Percentiles rank a stretch among this genome's conserved stretches.
These are phyloP conservation scores for Psilocybe azurescens DNA, from an alignment of 768 basidiomycete genomes.

Conservation along the genomic window DNA sequence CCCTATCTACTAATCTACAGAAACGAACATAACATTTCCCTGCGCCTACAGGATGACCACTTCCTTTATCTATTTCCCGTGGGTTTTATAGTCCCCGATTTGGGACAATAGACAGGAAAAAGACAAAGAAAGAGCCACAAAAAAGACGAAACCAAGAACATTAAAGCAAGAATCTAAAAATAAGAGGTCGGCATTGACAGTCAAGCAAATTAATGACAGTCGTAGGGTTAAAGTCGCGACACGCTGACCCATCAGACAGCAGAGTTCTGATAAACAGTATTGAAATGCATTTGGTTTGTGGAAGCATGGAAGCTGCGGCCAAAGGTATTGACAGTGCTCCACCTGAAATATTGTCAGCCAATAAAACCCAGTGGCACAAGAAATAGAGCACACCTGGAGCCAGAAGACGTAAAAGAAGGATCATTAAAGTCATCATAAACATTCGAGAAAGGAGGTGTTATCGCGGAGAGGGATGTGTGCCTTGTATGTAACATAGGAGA, in stretches of 20 bases:
- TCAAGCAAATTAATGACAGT: neutral
- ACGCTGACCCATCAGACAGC: constrained; percentile 8
- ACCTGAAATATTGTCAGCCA: neutral
- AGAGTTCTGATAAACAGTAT: constrained; percentile 11
- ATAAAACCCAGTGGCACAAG: neutral
- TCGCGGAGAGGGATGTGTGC: constrained; percentile 19
- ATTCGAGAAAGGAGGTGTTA: constrained; percentile 16
- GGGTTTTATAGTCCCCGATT: neutral
- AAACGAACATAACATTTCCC: neutral
- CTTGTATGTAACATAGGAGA: constrained; percentile 7
- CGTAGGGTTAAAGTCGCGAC: neutral
- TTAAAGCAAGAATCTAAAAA: neutral
- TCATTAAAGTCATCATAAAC: constrained; percentile 15
- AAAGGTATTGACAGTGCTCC: constrained; percentile 3
- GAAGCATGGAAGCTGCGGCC: constrained; percentile 5
- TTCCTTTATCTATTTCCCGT: neutral
- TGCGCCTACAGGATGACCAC: neutral
- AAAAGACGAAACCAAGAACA: neutral
- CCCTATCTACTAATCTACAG: neutral
- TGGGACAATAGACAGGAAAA: neutral
- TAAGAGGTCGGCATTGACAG: neutral
- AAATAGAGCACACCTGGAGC: neutral
- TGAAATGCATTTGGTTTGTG: constrained; percentile 10
- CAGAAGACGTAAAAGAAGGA: neutral
- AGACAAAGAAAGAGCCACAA: neutral